Evolutionary conservation across 352 stramenopile genomes (phyloP), one percentile per base, ranked within the genome.

Genomic region (Pythium aphanidermatum): DNA sequence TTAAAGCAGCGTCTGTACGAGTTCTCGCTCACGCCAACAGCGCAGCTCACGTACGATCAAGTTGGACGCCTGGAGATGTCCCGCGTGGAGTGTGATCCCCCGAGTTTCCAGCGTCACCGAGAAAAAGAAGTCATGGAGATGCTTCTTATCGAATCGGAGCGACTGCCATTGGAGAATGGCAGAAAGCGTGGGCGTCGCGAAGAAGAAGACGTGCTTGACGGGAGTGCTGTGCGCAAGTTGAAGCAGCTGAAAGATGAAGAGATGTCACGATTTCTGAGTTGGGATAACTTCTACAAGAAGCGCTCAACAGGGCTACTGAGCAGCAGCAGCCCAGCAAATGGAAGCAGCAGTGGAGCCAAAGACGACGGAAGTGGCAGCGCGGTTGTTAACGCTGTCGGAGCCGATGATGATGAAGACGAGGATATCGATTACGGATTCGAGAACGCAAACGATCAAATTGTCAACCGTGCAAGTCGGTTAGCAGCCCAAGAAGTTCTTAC

Each of bases 1-100:
- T 79, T 99, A 0, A 95, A 89, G 43, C 96, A 92, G 55, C 90
- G 96, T 2, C 74, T 99, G 33, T 92, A 87, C 45, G 96, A 99
- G 66, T 99, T 99, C 63, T 95, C 97, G 47, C 64, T 87, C 11
- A 99, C 96, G 17, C 94, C 93, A 0, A 96, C 86, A 35, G 96
- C 94, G 8, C 84, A 85, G 46, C 68, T 99, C 28, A 98, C 93
- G 5, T 86, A 98, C 51, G 85, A 98, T 44, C 86, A 98, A 66
- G 97, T 98, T 44, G 84, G 94, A 16, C 83, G 85, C 20, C 59
- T 94, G 8, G 85, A 95, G 43, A 87, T 95, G 69, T 82, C 82
- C 16, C 75, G 80, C 19, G 74, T 93, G 2, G 84, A 92, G 51
- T 92, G 80, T 48, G 85, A 96, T 44, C 88, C 87, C 32, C 88